Base-by-base conservation (phyloP, 2,329 filamentous ascomycete species). In the Elsinoe arachidis region DNA sequence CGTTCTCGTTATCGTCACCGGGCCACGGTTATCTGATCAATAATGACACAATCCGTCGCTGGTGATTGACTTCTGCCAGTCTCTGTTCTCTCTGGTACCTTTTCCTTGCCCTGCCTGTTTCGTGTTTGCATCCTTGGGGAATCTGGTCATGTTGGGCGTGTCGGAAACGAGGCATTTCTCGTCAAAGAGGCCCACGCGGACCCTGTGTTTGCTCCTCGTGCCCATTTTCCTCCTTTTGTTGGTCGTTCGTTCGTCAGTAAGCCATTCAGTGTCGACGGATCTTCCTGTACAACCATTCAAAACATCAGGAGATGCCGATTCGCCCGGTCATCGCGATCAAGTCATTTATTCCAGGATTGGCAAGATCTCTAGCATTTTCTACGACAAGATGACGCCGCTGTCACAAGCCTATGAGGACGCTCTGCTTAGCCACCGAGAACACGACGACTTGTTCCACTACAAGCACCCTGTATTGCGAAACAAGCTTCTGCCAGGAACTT, bases 281-380 rank as follows among this genome's bases (percentile, higher is more conserved):
- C 5, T 30, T 30, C 41, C 41, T 46, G 5, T 11, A 12, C 41
- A 12, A 12, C 41, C 41, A 11, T 30, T 46, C 21, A 46, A 14
- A 46, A 19, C 12, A 23, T 4, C 41, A 26, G 41, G 41, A 46
- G 19, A 46, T 10, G 10, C 19, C 11, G 21, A 7, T 11, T 19
- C 12, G n/a, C 2, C 6, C n/a, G 34, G 5, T n/a, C 15, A 17
- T 10, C 7, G 23, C 10, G 34, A 26, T 7, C 15, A 53, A 15
- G 49, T 17, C 26, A 21, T 53, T 6, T 19, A 34, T n/a, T 33
- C 49, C 11, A 38, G 49, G 49, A 53, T 53, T 21, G 49, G 49
- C 49, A 53, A 53, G 49, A 34, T 53, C 34, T 35, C 49, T 15
- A 34, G 26, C 49, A 34, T 53, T 4, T 53, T 35, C 49, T 53